phyloP scores from a whole-genome alignment of 164 flowering plant genomes.

The Chloranthus sessilifolius region DNA sequence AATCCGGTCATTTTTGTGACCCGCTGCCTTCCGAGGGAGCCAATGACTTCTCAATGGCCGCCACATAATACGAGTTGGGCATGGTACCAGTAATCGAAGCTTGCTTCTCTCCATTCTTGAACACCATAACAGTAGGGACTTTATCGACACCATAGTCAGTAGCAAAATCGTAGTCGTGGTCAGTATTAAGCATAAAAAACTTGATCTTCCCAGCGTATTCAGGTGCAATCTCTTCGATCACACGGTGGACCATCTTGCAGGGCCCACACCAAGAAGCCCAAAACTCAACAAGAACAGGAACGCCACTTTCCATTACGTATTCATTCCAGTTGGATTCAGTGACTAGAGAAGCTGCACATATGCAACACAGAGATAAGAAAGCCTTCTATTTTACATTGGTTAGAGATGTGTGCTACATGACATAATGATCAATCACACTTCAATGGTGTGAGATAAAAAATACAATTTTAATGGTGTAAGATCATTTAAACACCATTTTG shows the following conservation, averaged over 20 bases:
- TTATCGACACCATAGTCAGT: slow-evolving; percentile 77
- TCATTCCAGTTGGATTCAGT: slow-evolving; percentile 64
- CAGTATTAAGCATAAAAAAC: slow-evolving; percentile 79
- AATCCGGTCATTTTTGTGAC: too few relatives aligned
- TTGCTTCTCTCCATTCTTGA: slow-evolving; percentile 85
- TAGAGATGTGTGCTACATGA: too few relatives aligned
- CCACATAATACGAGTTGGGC: slow-evolving; percentile 61
- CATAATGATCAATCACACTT: too few relatives aligned
- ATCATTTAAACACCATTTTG: too few relatives aligned
- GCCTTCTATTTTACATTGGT: too few relatives aligned
- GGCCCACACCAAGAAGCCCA: slow-evolving; percentile 99
- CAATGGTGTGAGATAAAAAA: too few relatives aligned
- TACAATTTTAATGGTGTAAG: too few relatives aligned
- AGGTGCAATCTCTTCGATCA: slow-evolving; percentile 59
- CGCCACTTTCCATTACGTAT: slow-evolving; percentile 45
- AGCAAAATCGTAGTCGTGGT: slow-evolving; percentile 58
- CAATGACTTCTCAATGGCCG: slow-evolving; percentile 73
- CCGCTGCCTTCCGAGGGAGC: too few relatives aligned
- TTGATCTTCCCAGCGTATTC: slow-evolving; percentile 72
- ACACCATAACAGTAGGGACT: slow-evolving; percentile 86
- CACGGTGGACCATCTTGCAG: slow-evolving; percentile 82
- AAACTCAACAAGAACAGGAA: slow-evolving; percentile 78
- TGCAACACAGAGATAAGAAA: too few relatives aligned
- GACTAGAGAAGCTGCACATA: slow-evolving; percentile 63
- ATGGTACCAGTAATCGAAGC: slow-evolving; percentile 84